Base-by-base conservation (phyloP, 495 filamentous ascomycete genomes). In the Podospora australis region DNA sequence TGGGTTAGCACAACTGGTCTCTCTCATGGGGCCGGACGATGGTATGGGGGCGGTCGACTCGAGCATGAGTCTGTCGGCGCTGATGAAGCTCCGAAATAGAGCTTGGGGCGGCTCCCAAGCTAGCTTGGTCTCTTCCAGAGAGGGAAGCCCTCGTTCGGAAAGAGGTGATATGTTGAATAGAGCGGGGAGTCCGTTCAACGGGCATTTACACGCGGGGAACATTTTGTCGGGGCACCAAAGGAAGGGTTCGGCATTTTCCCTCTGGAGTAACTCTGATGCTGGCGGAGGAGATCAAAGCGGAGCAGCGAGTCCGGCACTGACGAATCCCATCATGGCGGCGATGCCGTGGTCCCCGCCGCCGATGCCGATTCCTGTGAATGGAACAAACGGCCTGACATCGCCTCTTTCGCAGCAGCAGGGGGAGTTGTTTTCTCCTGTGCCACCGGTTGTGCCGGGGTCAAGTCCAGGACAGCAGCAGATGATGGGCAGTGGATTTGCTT, bases 21-120 rank as follows among this genome's bases (percentile, higher is more conserved):
- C 84, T 50, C 74, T 90, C n/a, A 17, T n/a, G 70, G 75, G 80
- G 16, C 70, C 74, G 6, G 83, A 86, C 26, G 84, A 89, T 44
- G 29, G 42, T 11, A 50, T 53, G 13, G 8, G 6, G 7, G n/a
- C n/a, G n/a, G n/a, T n/a, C n/a, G n/a, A n/a, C n/a, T n/a, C n/a
- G n/a, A 62, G 61, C 40, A 83, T 91, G 78, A 78, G 75, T 9
- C 65, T 95, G 16, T 75, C 79, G 17, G 78, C 84, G 4, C 69
- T 95, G 2, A 73, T 87, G 67, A 86, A 81, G 53, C 66, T 92
- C 26, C 76, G 88, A 1, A 81, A 76, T 7, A 81, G 77, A 40
- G 86, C 88, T 0, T 95, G 87, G 79, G 87, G 87, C 26, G 86
- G 86, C 0, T 90, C 86, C 52, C 82, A 88, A 55, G 82, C 73